Conservation (phyloP, 768 basidiomycete genomes). For the Rhodocollybia butyracea region DNA sequence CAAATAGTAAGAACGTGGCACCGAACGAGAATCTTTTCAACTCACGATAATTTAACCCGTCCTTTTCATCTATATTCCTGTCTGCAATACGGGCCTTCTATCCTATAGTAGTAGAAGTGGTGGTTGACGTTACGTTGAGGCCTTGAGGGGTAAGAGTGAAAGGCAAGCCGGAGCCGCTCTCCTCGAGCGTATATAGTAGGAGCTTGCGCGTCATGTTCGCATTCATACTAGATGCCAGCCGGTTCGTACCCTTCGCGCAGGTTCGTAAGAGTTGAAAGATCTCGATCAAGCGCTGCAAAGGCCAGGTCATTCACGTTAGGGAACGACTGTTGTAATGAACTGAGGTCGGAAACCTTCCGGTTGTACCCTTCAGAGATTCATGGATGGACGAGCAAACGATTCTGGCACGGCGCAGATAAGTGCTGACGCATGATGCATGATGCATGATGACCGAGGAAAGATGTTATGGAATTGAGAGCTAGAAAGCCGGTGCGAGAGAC, state of each 20-base stretch:
- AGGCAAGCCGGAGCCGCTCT: constrained; percentile 41
- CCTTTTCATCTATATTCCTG: too few species aligned
- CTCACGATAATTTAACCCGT: too few species aligned
- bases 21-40: too few species aligned
- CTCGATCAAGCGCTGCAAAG: constrained; percentile 70
- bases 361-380: constrained; percentile 35
- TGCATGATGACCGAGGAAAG: constrained; percentile 54
- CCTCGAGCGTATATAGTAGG: constrained; percentile 38
- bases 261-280: constrained; percentile 45
- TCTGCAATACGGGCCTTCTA: too few species aligned
- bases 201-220: constrained; percentile 41
- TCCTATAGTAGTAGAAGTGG: too few species aligned
- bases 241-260: constrained; percentile 45
- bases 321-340: constrained; percentile 47
- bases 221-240: constrained; percentile 51
- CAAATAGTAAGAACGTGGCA: too few species aligned
- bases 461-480: constrained; percentile 26
- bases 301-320: constrained; percentile 42
- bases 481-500: constrained; percentile 48
- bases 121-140: too few species aligned
- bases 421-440: too few species aligned
- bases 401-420: constrained; percentile 55
- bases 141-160: constrained; percentile 51
- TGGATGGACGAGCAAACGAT: constrained; percentile 56
- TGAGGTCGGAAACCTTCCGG: constrained; percentile 30